A percentile compares a stretch with the other conserved stretches of the same genome.
Evolutionary conservation across 306 rosid genomes (phyloP).

Genomic region (Phaseolus lunatus): DNA sequence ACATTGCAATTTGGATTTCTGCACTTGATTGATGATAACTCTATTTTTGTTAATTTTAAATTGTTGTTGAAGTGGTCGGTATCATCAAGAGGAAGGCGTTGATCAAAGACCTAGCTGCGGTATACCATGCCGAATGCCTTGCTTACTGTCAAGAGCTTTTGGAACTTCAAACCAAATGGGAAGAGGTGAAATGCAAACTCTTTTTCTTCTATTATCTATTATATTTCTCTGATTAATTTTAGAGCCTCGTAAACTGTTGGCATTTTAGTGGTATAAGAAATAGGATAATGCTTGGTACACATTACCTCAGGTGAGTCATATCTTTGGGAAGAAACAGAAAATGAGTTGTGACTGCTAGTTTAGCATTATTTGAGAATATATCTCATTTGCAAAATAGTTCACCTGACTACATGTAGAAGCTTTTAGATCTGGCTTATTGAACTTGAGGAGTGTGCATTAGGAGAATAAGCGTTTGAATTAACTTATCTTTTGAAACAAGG

Average conservation of each 20-base stretch:
- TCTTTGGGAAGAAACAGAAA: neutral
- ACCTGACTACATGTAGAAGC: neutral
- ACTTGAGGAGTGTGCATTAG: neutral
- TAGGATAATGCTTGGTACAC: neutral
- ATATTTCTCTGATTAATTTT: conserved; percentile 16
- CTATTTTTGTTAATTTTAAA: neutral
- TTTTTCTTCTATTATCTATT: neutral
- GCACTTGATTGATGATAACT: neutral
- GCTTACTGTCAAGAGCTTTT: conserved; percentile 87
- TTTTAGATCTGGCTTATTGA: neutral
- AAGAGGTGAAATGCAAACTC: conserved; percentile 66
- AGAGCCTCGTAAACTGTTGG: neutral
- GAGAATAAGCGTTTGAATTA: neutral
- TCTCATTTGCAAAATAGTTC: neutral
- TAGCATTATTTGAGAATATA: conserved; percentile 16
- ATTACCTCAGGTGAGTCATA: neutral
- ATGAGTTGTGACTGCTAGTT: neutral
- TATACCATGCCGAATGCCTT: conserved; percentile 89
- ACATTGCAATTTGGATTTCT: conserved; percentile 7
- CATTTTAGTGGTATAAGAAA: conserved; percentile 9
- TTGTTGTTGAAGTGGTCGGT: conserved; percentile 78
- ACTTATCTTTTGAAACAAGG: neutral
- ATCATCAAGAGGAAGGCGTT: conserved; percentile 87
- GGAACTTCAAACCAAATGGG: conserved; percentile 87
- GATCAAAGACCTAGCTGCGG: conserved; percentile 87